A percentile compares a stretch with the other conserved stretches of the same genome.
These are phyloP conservation scores for Penicillium sp. DNA, from an alignment of 2,329 filamentous ascomycete species.

Conservation along the genomic window DNA sequence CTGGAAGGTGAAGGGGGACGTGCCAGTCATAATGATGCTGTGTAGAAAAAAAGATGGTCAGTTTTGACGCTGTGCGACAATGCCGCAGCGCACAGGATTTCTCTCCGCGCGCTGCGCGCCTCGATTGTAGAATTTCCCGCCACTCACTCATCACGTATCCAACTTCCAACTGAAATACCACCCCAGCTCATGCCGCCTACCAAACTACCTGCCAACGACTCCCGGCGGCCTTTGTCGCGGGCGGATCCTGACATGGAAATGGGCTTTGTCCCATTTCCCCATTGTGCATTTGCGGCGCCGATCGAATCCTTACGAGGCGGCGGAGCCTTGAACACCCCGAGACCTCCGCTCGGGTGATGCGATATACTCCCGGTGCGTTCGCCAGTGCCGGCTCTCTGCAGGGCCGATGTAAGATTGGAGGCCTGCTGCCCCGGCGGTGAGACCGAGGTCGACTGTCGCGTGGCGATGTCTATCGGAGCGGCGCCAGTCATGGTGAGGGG, in stretches of 20 bases:
- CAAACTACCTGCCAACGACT: conserved; percentile 62
- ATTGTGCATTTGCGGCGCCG: conserved; percentile 52
- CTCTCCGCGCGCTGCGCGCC: not conserved
- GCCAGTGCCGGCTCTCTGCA: conserved; percentile 51
- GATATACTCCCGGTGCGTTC: conserved; percentile 46
- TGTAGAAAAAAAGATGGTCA: conserved; percentile 28
- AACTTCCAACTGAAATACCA: conserved; percentile 91
- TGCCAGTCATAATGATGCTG: conserved; percentile 93
- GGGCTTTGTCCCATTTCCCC: conserved; percentile 58
- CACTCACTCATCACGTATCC: conserved; percentile 96
- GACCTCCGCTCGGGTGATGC: conserved; percentile 42
- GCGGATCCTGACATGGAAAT: conserved; percentile 58
- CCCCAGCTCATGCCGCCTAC: conserved; percentile 93
- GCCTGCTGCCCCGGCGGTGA: conserved; percentile 61
- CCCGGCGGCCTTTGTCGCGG: conserved; percentile 54
- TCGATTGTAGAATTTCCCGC: not conserved
- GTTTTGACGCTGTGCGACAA: conserved; percentile 24
- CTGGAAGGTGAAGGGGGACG: conserved; percentile 85
- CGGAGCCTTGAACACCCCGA: conserved; percentile 40
- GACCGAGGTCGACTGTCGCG: conserved; percentile 55
- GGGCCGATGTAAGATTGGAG: conserved; percentile 63
- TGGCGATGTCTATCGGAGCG: conserved; percentile 61
- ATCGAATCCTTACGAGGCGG: conserved; percentile 57
- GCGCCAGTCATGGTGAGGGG: conserved; percentile 53
- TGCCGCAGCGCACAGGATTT: conserved; percentile 13